Evolutionary conservation across 495 filamentous ascomycete species (phyloP).

Genomic region (Hyaloscypha finlandica): DNA sequence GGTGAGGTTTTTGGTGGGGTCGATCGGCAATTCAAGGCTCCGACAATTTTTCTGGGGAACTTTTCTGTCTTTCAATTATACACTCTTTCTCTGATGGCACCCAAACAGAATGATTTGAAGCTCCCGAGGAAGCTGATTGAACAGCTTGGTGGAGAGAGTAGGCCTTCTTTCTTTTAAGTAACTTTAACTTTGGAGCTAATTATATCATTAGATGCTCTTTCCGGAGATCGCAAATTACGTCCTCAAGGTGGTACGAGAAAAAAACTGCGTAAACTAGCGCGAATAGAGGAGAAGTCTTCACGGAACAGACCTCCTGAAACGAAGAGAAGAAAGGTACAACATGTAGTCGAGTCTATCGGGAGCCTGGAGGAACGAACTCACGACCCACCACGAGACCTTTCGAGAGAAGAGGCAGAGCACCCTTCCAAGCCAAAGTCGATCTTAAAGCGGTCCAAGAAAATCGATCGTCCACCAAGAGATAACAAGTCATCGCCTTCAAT

Average conservation of each 20-base stretch:
- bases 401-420: slow-evolving; percentile 36
- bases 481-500: slow-evolving; percentile 6
- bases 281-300: slow-evolving; percentile 53
- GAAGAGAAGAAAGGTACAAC: slow-evolving; percentile 32
- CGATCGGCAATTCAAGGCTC: slow-evolving; percentile 20
- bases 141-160: slow-evolving; percentile 55
- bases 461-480: slow-evolving; percentile 1
- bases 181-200: slow-evolving; percentile 2
- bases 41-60: slow-evolving; percentile 10
- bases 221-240: slow-evolving; percentile 16
- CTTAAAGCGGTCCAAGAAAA: slow-evolving; percentile 42
- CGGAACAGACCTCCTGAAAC: slow-evolving; percentile 29
- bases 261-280: slow-evolving; percentile 60
- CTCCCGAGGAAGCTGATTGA: slow-evolving; percentile 62
- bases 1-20: slow-evolving; percentile 27
- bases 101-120: slow-evolving; percentile 58
- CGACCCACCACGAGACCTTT: slow-evolving; percentile 2
- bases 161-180: background rate
- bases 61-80: slow-evolving; percentile 3
- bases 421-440: slow-evolving; percentile 34
- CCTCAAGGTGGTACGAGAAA: slow-evolving; percentile 51
- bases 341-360: slow-evolving; percentile 1
- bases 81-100: slow-evolving; percentile 24
- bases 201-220: slow-evolving; percentile 16
- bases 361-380: slow-evolving; percentile 21